Percentiles rank a stretch among this genome's conserved stretches.
Evolutionary conservation across 1,284 basidiomycete genomes (phyloP).

Genomic region (Peniophora sp.): DNA sequence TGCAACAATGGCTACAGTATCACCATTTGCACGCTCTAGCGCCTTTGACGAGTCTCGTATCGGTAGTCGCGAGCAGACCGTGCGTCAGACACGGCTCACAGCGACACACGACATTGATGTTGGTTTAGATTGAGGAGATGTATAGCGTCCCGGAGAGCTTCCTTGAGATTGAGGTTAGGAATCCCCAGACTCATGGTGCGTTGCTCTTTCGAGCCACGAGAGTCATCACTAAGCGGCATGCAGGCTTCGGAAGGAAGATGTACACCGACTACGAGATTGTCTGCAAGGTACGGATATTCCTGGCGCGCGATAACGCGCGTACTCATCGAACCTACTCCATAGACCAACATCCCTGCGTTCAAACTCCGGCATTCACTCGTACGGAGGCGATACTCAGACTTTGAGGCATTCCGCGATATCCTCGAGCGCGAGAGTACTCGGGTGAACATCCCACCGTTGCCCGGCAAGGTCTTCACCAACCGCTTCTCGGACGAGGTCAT

Average conservation of each 20-base stretch:
- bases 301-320: neutral
- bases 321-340: constrained; percentile 2
- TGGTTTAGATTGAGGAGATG: constrained; percentile 89
- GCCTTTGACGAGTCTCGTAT: constrained; percentile 70
- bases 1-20: constrained; percentile 50
- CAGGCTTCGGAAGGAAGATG: constrained; percentile 95
- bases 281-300: constrained; percentile 68
- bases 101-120: constrained; percentile 8
- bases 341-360: constrained; percentile 99
- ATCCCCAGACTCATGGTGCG: constrained; percentile 94
- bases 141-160: constrained; percentile 97
- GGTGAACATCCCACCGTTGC: constrained; percentile 95
- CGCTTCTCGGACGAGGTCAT: constrained; percentile 98
- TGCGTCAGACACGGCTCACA: constrained; percentile 17
- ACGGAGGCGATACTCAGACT: constrained; percentile 94
- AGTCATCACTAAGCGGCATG: neutral
- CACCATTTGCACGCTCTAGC: constrained; percentile 72
- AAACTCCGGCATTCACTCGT: constrained; percentile 94
- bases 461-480: constrained; percentile 95
- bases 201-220: neutral
- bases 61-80: constrained; percentile 68
- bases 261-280: constrained; percentile 99
- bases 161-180: constrained; percentile 95
- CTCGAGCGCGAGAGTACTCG: constrained; percentile 95
- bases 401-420: constrained; percentile 98